A percentile compares a stretch with the other conserved stretches of the same genome.
phyloP scores from a whole-genome alignment of 331 rosid species.

The Saraca asoca region DNA sequence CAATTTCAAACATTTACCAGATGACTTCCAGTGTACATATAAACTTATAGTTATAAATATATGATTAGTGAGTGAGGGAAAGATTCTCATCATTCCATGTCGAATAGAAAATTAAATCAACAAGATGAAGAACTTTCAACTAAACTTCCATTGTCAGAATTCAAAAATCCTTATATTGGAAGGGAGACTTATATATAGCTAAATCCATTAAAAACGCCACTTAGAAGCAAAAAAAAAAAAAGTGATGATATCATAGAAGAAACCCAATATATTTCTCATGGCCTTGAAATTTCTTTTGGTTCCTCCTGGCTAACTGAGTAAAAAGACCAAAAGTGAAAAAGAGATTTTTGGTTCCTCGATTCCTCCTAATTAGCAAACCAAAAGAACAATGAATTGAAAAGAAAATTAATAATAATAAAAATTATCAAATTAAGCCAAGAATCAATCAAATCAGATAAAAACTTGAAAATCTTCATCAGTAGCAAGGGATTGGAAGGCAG shows the following conservation, averaged over 20 bases:
- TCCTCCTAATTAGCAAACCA: too few species aligned
- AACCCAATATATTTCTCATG: too few species aligned
- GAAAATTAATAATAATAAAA: too few species aligned
- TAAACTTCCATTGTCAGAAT: too few species aligned
- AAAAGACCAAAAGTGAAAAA: too few species aligned
- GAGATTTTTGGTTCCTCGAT: too few species aligned
- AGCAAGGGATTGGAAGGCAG: conserved; percentile 62
- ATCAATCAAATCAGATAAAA: not conserved
- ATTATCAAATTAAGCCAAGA: not conserved
- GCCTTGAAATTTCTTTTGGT: too few species aligned
- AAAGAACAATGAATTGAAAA: too few species aligned
- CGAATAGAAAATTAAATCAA: too few species aligned
- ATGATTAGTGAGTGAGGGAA: not conserved
- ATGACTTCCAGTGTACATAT: conserved; percentile 5
- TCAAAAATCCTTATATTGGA: conserved; percentile 15
- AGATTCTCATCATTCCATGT: not conserved
- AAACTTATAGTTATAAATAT: too few species aligned
- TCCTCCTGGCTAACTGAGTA: too few species aligned
- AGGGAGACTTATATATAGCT: not conserved
- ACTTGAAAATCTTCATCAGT: conserved; percentile 79
- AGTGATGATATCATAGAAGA: not conserved
- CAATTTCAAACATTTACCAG: conserved; percentile 31
- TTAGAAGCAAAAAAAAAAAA: not conserved
- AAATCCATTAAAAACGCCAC: conserved; percentile 22
- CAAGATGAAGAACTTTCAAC: too few species aligned